Base-by-base conservation (phyloP, 495 filamentous ascomycete genomes). In the Diplogelasinospora grovesii region DNA sequence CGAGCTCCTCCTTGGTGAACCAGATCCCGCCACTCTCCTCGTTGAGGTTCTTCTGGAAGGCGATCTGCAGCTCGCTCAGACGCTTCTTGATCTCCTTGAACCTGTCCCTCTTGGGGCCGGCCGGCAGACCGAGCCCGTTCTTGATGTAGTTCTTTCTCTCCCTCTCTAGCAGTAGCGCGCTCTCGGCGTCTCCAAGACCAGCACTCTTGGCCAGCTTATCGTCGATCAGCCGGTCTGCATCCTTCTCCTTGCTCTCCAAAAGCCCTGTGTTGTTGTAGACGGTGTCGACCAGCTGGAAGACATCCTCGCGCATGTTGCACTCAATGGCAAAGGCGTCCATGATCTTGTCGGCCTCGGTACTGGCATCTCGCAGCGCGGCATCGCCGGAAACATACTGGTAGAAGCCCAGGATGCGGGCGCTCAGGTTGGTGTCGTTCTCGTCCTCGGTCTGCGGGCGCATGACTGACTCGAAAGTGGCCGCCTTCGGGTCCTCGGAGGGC, bases 341-440 rank as follows among this genome's bases (percentile, higher is more conserved):
- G 25, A 78, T 55, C 57, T 77, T 76, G 53, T 78, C 74, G 9
- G 76, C 73, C 49, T 78, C 68, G 48, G 67, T 74, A 21, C 70
- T 74, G 15, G 77, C 76, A 63, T 78, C 74, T 5, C 86, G 78
- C 18, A 93, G 74, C 23, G 69, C 75, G 52, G 74, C 69, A 51
- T 87, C 69, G 9, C 70, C 73, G 19, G 81, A 85, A 8, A 90
- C 83, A 34, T 86, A 79, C 60, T 90, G 85, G 62, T 89, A 92
- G 57, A 92, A 92, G 47, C 66, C 66, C 22, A 86, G 63, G 38
- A 86, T 79, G 32, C 78, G 72, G 21, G 69, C 60, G 46, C 75
- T 71, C 10, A 87, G 66, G 0, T 67, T 67, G 48, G 71, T 70
- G 7, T 57, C 49, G 49, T 89, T 81, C 64, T 89, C 83, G 53